Conservation (phyloP, 768 basidiomycete genomes). For the Glaciozyma antarctica region DNA sequence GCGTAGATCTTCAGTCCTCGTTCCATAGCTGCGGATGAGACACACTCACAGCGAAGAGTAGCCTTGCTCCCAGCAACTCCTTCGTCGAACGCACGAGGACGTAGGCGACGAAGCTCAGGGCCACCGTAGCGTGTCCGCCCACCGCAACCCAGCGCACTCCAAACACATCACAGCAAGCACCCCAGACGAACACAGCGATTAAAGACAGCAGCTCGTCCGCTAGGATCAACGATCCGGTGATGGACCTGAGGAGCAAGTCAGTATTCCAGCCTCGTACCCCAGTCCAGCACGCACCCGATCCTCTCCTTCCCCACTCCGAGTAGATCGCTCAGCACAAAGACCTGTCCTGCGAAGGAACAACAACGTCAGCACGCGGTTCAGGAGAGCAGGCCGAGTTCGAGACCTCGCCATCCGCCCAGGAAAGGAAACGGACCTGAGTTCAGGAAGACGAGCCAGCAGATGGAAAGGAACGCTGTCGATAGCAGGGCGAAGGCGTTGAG, state of each 20-base stretch:
- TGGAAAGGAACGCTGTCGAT: slow-evolving; percentile 10
- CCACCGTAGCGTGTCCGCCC: slow-evolving; percentile 5
- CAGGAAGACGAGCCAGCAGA: slow-evolving; percentile 29
- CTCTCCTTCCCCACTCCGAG: too few relatives aligned
- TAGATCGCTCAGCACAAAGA: too few relatives aligned
- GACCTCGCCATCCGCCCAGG: slow-evolving; percentile 5
- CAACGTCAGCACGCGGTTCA: too few relatives aligned
- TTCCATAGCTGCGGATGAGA: too few relatives aligned
- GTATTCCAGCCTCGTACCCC: too few relatives aligned
- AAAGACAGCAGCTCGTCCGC: slow-evolving; percentile 29
- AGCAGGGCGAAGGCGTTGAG: slow-evolving; percentile 10
- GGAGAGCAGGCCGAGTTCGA: background rate
- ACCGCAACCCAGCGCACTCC: slow-evolving; percentile 11
- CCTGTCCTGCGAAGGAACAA: too few relatives aligned
- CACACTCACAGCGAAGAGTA: slow-evolving; percentile 19
- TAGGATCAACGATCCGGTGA: slow-evolving; percentile 19
- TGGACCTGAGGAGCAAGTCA: background rate
- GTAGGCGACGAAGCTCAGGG: slow-evolving; percentile 5
- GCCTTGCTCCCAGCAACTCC: slow-evolving; percentile 2
- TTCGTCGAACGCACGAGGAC: background rate
- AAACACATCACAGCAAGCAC: slow-evolving; percentile 3
- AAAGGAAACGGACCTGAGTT: slow-evolving; percentile 20
- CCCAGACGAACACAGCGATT: slow-evolving; percentile 17
- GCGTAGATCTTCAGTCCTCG: background rate
- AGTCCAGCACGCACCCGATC: too few relatives aligned